These are phyloP conservation scores for Metarhizium robertsii DNA, from an alignment of 2,329 filamentous ascomycete species.

Conservation along the genomic window DNA sequence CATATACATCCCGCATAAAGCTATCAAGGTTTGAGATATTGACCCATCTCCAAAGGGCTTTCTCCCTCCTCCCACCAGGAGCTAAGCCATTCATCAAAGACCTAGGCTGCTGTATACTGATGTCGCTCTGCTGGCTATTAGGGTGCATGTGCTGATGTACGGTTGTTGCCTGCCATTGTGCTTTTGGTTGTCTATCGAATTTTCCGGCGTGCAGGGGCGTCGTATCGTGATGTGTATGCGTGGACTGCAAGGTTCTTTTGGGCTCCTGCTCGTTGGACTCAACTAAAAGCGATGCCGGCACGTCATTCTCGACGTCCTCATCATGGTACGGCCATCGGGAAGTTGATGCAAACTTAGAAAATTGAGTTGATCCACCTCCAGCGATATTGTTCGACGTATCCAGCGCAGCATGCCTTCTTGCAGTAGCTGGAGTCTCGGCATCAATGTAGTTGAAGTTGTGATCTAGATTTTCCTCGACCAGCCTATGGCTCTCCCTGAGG, in stretches of 20 bases:
- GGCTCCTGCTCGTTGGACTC: constrained; percentile 33
- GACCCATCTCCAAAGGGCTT: constrained; percentile 86
- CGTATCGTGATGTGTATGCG: background rate
- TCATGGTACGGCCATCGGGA: constrained; percentile 26
- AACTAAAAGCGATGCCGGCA: constrained; percentile 53
- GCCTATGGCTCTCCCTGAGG: background rate
- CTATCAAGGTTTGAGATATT: constrained; percentile 84
- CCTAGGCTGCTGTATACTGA: constrained; percentile 14
- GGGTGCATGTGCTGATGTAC: constrained; percentile 41
- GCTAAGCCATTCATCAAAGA: constrained; percentile 19
- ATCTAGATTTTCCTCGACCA: constrained; percentile 37
- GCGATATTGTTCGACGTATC: constrained; percentile 22
- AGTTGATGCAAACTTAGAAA: background rate
- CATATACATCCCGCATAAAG: constrained; percentile 77
- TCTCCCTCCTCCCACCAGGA: constrained; percentile 44
- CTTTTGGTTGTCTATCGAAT: constrained; percentile 21
- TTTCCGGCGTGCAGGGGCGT: background rate
- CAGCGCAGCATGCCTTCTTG: constrained; percentile 36
- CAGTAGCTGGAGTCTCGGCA: constrained; percentile 33
- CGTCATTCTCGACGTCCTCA: constrained; percentile 48
- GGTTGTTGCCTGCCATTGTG: constrained; percentile 47
- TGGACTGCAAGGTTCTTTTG: background rate
- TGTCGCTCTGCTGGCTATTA: constrained; percentile 19
- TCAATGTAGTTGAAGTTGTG: constrained; percentile 39
- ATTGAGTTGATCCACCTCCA: constrained; percentile 3